These are phyloP conservation scores for Gymnopilus junonius DNA, from an alignment of 768 basidiomycete species.

Conservation along the genomic window DNA sequence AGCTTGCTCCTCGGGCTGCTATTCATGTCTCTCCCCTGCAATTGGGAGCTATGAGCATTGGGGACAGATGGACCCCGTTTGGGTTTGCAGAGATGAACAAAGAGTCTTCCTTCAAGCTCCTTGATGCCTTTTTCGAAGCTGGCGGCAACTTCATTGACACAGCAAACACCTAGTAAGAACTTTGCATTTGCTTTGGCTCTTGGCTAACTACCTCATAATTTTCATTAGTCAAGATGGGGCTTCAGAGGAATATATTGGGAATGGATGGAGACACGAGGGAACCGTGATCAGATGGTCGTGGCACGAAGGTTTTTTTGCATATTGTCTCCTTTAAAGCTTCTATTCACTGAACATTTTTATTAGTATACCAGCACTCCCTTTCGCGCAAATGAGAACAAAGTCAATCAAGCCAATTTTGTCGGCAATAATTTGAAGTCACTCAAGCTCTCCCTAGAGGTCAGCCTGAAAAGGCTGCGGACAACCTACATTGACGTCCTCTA, in stretches of 20 bases:
- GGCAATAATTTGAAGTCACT: constrained; percentile 54
- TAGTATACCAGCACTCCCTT: constrained; percentile 38
- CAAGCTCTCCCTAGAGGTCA: constrained; percentile 41
- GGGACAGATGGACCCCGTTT: constrained; percentile 37
- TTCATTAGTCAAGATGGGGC: constrained; percentile 51
- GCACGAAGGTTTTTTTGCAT: constrained; percentile 38
- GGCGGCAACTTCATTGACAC: constrained; percentile 58
- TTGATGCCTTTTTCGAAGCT: constrained; percentile 46
- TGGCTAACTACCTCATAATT: neutral
- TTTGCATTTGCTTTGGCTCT: neutral
- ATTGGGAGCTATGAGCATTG: constrained; percentile 48
- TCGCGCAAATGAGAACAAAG: constrained; percentile 17
- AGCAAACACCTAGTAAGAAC: constrained; percentile 46
- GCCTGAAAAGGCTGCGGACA: constrained; percentile 50
- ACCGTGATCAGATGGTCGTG: constrained; percentile 53
- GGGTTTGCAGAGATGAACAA: constrained; percentile 46
- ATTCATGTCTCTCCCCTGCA: constrained; percentile 49
- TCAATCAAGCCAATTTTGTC: constrained; percentile 39
- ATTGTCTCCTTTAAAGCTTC: too few species aligned
- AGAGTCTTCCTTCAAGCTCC: constrained; percentile 46
- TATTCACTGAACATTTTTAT: too few species aligned
- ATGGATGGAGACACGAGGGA: constrained; percentile 50
- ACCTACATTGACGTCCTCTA: constrained; percentile 50
- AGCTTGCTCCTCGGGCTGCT: constrained; percentile 37
- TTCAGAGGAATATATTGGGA: constrained; percentile 60